Conservation (phyloP, 129 eudicot genomes). For the Cynara cardunculus region DNA sequence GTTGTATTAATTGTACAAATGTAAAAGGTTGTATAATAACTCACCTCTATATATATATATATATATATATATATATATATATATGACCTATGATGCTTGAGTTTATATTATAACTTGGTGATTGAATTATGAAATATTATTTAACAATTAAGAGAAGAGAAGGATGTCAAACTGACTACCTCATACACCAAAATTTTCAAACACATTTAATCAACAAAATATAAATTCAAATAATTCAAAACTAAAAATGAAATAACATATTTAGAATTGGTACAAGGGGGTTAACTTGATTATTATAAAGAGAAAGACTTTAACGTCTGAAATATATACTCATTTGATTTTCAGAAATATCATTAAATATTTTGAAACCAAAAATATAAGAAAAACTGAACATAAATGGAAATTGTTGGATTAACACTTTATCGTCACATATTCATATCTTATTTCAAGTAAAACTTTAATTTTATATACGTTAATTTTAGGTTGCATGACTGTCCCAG, state of each 20-base stretch:
- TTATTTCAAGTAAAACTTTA: neutral
- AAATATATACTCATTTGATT: no score
- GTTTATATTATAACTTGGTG: neutral
- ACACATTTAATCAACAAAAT: neutral
- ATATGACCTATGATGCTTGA: neutral
- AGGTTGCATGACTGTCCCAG: no score
- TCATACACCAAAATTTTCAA: neutral
- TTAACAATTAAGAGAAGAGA: neutral
- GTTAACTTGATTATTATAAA: neutral
- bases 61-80: no score
- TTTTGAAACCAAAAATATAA: neutral
- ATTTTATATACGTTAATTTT: no score
- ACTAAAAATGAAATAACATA: neutral
- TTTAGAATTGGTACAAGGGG: neutral
- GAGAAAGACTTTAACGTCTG: neutral
- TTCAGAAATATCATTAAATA: neutral
- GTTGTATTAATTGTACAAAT: no score
- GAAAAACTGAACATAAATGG: neutral
- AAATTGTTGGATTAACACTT: neutral
- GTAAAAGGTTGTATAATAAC: no score
- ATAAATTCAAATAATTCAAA: neutral
- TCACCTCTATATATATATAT: no score
- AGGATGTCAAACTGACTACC: neutral
- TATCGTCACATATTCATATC: no score
- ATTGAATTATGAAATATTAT: neutral